These are phyloP conservation scores for Papiliotrema fonsecae DNA, from an alignment of 1,284 basidiomycete genomes.

Conservation along the genomic window DNA sequence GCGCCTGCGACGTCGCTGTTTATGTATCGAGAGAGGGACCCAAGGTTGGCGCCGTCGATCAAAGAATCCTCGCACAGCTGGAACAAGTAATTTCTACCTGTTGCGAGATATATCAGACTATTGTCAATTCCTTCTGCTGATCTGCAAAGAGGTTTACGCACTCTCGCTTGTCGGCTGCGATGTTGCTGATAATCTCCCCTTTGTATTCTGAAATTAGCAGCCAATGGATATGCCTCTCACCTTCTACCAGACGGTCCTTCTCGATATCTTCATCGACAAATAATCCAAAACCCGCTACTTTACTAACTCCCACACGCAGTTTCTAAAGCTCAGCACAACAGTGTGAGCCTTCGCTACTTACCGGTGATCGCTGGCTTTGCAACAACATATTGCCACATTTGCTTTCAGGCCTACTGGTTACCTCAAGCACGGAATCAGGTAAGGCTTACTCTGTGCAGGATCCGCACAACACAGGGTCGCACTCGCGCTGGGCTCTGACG, in stretches of 20 bases:
- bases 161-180: conserved; percentile 12
- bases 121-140: neutral
- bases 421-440: neutral
- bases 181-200: conserved; percentile 11
- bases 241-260: conserved; percentile 8
- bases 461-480: conserved; percentile 15
- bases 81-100: conserved; percentile 17
- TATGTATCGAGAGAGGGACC: conserved; percentile 14
- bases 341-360: neutral
- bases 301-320: conserved; percentile 15
- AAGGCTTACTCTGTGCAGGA: conserved; percentile 14
- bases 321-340: no score
- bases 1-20: conserved; percentile 12
- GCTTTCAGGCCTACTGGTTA: neutral
- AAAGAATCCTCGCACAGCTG: conserved; percentile 5
- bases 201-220: conserved; percentile 14
- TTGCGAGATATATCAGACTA: conserved; percentile 5
- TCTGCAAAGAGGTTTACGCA: conserved; percentile 6
- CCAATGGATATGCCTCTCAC: conserved; percentile 2
- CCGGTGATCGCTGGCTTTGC: neutral
- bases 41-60: conserved; percentile 14
- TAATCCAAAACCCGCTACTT: conserved; percentile 18
- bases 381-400: no score
- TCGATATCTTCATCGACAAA: conserved; percentile 15
- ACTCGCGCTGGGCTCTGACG: conserved; percentile 6